Evolutionary conservation across 805 yeast genomes (phyloP).

Genomic region (Cyberlindnera sargentensis): DNA sequence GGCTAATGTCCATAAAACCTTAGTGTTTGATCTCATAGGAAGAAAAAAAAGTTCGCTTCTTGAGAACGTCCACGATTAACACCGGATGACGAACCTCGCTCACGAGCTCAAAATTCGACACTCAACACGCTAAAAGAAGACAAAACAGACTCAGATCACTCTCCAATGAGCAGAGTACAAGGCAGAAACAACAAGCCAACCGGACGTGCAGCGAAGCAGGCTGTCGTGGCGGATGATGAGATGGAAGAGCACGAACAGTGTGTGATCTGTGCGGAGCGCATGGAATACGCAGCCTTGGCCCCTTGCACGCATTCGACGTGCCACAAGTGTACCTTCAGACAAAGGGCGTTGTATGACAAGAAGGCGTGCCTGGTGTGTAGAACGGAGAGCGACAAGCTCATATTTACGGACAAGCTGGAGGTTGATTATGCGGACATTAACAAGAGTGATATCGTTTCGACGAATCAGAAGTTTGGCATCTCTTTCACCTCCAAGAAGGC

Average conservation of each 20-base stretch:
- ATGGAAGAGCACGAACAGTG: constrained; percentile 45
- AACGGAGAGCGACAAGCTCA: constrained; percentile 49
- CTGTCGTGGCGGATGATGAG: constrained; percentile 22
- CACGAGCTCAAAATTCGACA: not conserved
- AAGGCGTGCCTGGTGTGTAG: constrained; percentile 80
- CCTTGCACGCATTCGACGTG: constrained; percentile 86
- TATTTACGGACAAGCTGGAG: constrained; percentile 45
- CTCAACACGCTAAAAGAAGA: not conserved
- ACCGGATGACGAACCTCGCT: no score
- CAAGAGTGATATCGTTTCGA: constrained; percentile 22
- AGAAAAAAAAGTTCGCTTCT: no score
- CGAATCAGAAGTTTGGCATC: constrained; percentile 43
- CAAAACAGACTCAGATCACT: not conserved
- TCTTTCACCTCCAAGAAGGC: constrained; percentile 52
- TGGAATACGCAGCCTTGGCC: constrained; percentile 58
- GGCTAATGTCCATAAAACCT: no score
- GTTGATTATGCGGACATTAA: constrained; percentile 33
- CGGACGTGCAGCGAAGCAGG: constrained; percentile 13
- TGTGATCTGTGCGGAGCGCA: constrained; percentile 76
- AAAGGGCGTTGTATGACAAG: constrained; percentile 72
- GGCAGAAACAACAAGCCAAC: constrained; percentile 8
- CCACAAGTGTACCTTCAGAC: constrained; percentile 74
- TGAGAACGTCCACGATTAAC: no score
- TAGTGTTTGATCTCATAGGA: no score
- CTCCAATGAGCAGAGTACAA: constrained; percentile 2